These are phyloP conservation scores for Echinochloa phyllopogon DNA, from an alignment of 176 grass and related monocot genomes.

Conservation along the genomic window DNA sequence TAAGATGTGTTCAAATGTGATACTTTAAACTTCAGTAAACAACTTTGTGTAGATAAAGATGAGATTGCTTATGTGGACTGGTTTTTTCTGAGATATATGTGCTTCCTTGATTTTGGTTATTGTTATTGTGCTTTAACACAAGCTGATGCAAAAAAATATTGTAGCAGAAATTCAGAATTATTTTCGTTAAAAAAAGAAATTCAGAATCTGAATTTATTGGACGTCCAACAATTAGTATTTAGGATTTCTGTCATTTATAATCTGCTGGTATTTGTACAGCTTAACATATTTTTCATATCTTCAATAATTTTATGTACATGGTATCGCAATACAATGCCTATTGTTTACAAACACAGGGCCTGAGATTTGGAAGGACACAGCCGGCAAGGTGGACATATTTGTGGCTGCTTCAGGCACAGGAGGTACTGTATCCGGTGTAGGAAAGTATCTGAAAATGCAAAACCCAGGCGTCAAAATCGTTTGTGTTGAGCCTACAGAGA, in stretches of 20 bases:
- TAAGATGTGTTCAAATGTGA: not conserved
- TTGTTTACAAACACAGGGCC: slow-evolving; percentile 37
- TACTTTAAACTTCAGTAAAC: slow-evolving; percentile 13
- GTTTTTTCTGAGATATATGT: not conserved
- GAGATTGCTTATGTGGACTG: not conserved
- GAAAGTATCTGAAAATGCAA: slow-evolving; percentile 79
- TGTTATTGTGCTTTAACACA: not conserved
- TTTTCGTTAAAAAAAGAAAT: too few relatives aligned
- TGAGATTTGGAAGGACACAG: slow-evolving; percentile 70
- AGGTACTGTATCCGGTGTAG: slow-evolving; percentile 67
- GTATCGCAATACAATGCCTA: not conserved
- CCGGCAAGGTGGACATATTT: slow-evolving; percentile 64
- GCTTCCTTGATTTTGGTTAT: not conserved
- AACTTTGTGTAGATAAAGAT: not conserved
- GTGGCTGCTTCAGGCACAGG: slow-evolving; percentile 62
- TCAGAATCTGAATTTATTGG: not conserved
- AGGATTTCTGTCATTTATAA: not conserved
- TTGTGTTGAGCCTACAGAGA: slow-evolving; percentile 77
- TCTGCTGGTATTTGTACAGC: not conserved
- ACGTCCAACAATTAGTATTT: not conserved
- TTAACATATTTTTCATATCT: not conserved
- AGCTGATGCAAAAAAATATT: not conserved
- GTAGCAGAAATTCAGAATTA: not conserved
- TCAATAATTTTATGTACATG: not conserved
- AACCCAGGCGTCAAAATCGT: slow-evolving; percentile 62